Conservation (phyloP, 2,329 filamentous ascomycete genomes). For the Fusarium chaquense region DNA sequence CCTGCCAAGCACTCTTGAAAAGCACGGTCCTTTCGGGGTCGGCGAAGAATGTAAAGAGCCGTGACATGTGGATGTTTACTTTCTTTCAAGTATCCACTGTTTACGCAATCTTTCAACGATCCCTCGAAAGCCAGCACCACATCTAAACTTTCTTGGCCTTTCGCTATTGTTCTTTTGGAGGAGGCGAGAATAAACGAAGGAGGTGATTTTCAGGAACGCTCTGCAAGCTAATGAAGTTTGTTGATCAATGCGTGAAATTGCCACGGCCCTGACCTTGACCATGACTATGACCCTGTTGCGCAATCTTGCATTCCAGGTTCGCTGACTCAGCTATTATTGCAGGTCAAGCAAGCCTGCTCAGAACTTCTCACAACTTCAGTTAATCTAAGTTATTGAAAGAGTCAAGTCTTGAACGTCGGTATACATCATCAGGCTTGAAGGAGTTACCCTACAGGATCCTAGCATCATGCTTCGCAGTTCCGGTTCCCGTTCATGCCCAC, state of each 20-base stretch:
- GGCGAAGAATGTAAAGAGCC: constrained; percentile 38
- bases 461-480: not conserved
- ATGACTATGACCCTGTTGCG: constrained; percentile 13
- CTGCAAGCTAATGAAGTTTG: constrained; percentile 5
- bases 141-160: constrained; percentile 14
- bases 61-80: constrained; percentile 26
- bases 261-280: not conserved
- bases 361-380: constrained; percentile 5
- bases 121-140: constrained; percentile 13
- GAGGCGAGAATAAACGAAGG: not conserved
- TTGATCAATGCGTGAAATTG: constrained; percentile 13
- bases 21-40: constrained; percentile 44
- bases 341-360: constrained; percentile 3
- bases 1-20: constrained; percentile 28
- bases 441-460: not conserved
- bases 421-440: not conserved
- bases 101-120: constrained; percentile 31
- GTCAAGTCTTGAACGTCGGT: not conserved
- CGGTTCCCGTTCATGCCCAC: not conserved
- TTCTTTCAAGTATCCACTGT: constrained; percentile 25
- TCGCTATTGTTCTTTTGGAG: not conserved
- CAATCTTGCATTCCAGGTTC: constrained; percentile 11
- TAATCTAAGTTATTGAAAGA: too few relatives aligned
- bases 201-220: constrained; percentile 28
- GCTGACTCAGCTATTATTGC: constrained; percentile 16